Percentiles rank a stretch among this genome's conserved stretches.
These are phyloP conservation scores for Draba incana DNA, from an alignment of 345 rosid genomes.

Conservation along the genomic window DNA sequence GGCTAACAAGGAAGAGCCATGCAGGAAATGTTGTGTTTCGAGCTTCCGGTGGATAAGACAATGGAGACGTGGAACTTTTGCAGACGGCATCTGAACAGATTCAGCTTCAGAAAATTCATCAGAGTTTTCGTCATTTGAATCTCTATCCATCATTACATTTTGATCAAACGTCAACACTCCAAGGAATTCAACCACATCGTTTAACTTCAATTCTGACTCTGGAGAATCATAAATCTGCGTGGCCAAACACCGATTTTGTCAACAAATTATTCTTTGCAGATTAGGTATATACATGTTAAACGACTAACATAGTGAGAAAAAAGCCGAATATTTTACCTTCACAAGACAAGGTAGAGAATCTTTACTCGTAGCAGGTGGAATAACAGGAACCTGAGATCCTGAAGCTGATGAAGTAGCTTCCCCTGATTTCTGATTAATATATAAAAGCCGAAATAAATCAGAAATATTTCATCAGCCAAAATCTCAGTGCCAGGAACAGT, in stretches of 20 bases:
- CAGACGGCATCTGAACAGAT: slow-evolving; percentile 57
- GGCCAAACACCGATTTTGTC: slow-evolving; percentile 4
- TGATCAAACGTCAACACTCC: slow-evolving; percentile 74
- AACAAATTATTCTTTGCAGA: background rate
- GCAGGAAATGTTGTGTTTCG: slow-evolving; percentile 60
- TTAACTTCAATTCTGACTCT: slow-evolving; percentile 80
- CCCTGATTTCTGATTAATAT: slow-evolving; percentile 55
- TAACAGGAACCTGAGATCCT: slow-evolving; percentile 37
- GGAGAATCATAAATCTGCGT: slow-evolving; percentile 78
- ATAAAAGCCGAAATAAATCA: background rate
- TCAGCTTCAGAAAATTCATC: slow-evolving; percentile 58
- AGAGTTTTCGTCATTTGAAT: slow-evolving; percentile 48
- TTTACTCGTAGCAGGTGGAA: slow-evolving; percentile 33
- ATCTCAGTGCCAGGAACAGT: background rate
- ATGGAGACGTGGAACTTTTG: slow-evolving; percentile 89
- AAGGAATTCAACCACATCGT: slow-evolving; percentile 85
- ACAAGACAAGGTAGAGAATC: slow-evolving; percentile 71
- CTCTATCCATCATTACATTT: slow-evolving; percentile 44
- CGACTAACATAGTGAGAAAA: background rate
- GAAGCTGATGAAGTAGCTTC: slow-evolving; percentile 52
- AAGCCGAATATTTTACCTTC: slow-evolving; percentile 50
- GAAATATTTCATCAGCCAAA: slow-evolving; percentile 5
- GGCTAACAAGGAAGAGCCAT: slow-evolving; percentile 40
- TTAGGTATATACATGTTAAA: background rate
- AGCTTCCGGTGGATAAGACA: slow-evolving; percentile 86